These are phyloP conservation scores for Cymbomonas tetramitiformis DNA, from an alignment of 139 green algal genomes.

Conservation along the genomic window DNA sequence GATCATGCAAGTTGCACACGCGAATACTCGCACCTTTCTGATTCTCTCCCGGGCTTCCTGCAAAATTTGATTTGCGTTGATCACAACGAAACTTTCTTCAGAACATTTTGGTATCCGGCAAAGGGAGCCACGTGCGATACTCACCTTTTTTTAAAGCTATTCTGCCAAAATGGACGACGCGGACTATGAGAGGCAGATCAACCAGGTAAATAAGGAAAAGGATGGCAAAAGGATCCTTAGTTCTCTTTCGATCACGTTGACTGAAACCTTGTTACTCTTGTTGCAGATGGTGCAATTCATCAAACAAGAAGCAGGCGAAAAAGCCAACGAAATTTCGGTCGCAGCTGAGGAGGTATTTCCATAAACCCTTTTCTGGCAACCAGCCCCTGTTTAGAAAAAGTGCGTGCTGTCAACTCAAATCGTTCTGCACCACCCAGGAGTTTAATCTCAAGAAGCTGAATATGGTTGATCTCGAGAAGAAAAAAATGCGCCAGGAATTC, in stretches of 20 bases:
- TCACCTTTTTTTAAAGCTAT: background rate
- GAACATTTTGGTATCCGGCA: no score
- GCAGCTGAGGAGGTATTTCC: slow-evolving; percentile 76
- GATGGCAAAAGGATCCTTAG: background rate
- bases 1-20: no score
- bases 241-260: background rate
- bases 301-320: slow-evolving; percentile 93
- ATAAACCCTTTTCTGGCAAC: background rate
- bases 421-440: slow-evolving; percentile 42
- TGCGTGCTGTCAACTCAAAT: background rate
- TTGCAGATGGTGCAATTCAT: slow-evolving; percentile 94
- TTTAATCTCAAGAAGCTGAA: slow-evolving; percentile 97
- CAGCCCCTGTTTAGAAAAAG: background rate
- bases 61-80: no score
- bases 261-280: background rate
- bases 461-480: slow-evolving; percentile 90
- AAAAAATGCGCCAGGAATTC: slow-evolving; percentile 82
- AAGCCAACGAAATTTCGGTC: slow-evolving; percentile 86
- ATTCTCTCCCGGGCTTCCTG: no score
- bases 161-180: slow-evolving; percentile 23
- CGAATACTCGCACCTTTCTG: no score
- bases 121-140: no score
- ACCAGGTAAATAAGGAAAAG: slow-evolving; percentile 15
- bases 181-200: slow-evolving; percentile 32
- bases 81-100: no score